Evolutionary conservation across 208 protist genomes (phyloP), one percentile per base, ranked within the genome.

Genomic region (Trypanosoma platydactyli): DNA sequence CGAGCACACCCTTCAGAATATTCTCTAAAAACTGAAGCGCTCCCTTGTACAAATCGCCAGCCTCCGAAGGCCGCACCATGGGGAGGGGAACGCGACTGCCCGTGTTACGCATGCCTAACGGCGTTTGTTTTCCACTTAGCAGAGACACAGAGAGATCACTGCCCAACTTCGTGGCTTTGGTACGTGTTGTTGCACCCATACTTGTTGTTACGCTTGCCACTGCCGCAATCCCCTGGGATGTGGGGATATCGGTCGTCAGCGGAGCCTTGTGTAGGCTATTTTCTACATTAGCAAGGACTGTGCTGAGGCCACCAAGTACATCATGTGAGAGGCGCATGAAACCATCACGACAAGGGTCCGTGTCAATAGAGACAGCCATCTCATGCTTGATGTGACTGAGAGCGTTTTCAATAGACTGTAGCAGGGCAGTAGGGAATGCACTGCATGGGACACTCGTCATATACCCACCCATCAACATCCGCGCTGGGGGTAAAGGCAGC

Each of bases 291-390:
- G 29, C 18, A 44, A 57, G 50, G 12, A 29, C 22, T 13, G 24
- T 33, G 18, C 42, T 40, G 12, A 72, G 1, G n/a, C 41, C 38
- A n/a, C 24, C 41, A 20, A 72, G 35, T 0, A 45, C 5, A 38
- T 72, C 67, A 13, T 50, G 20, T 24, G 15, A 22, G 16, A 52
- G 2, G 6, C 5, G 51, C 9, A 72, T 12, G 41, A 72, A 65
- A 4, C 35, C 12, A 1, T 72, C 67, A 27, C 67, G 27, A 33
- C 11, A 54, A 25, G 41, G 0, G 16, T 58, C 33, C 27, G 41
- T 18, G 18, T 60, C 67, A 30, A 65, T 5, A 9, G 50, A 24
- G n/a, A 30, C 11, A 4, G 58, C 49, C 6, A 60, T 20, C 22
- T 64, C 67, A 13, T 33, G 49, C 27, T 53, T 42, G 33, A 68